These are phyloP conservation scores for Sporothrix phasma DNA, from an alignment of 2,329 filamentous ascomycete species.

Conservation along the genomic window DNA sequence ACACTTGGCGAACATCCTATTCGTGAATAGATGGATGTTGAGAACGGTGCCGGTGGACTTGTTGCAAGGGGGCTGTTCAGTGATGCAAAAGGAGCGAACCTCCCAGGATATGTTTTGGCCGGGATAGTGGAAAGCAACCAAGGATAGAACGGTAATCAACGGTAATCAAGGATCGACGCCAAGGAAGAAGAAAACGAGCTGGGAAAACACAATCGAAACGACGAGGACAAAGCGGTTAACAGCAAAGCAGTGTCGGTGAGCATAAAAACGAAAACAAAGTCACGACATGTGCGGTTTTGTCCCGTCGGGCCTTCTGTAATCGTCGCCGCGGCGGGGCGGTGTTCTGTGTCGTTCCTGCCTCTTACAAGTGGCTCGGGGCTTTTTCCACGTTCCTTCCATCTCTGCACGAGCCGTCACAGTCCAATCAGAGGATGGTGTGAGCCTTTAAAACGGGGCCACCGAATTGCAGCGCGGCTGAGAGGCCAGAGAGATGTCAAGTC, in stretches of 20 bases:
- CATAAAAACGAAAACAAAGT: neutral
- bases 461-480: constrained; percentile 1
- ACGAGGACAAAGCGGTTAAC: neutral
- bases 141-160: no score
- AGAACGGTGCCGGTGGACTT: neutral
- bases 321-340: neutral
- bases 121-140: neutral
- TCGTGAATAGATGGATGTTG: neutral
- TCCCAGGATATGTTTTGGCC: neutral
- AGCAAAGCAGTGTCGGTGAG: neutral
- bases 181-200: neutral
- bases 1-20: neutral
- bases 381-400: neutral
- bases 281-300: constrained; percentile 1
- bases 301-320: constrained; percentile 14
- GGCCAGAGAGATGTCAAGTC: constrained; percentile 18
- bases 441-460: neutral
- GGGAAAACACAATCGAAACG: neutral
- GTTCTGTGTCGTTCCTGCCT: constrained; percentile 7
- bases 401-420: neutral
- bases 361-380: neutral
- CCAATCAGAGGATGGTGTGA: neutral
- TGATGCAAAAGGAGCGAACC: neutral
- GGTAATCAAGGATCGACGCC: neutral
- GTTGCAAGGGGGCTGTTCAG: neutral